Conservation (phyloP, 371 early-diverging fungal genomes). For the Mortierella sp. region DNA sequence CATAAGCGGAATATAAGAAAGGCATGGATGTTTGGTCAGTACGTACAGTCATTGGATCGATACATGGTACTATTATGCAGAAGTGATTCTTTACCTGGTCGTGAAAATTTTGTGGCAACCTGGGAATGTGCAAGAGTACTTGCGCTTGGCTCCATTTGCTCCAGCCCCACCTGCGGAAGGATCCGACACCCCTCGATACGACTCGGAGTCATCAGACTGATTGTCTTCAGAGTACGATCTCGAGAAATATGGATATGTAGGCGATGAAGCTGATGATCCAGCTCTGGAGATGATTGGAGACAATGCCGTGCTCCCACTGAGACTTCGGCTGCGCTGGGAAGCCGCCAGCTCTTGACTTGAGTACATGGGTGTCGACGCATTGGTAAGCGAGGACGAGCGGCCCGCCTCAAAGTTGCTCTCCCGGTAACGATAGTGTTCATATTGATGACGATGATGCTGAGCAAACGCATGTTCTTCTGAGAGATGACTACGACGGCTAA, state of each 20-base stretch:
- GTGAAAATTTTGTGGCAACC: constrained; percentile 70
- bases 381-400: constrained; percentile 50
- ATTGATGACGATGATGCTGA: neutral
- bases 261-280: constrained; percentile 23
- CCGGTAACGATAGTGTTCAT: neutral
- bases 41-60: too few species aligned
- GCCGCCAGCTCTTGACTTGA: constrained; percentile 29
- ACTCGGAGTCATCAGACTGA: constrained; percentile 40
- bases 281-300: constrained; percentile 14
- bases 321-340: constrained; percentile 47
- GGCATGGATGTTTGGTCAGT: neutral
- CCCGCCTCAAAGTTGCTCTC: constrained; percentile 22
- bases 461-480: constrained; percentile 1
- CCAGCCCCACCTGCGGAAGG: constrained; percentile 13
- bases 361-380: constrained; percentile 47
- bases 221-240: constrained; percentile 48
- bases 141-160: constrained; percentile 49
- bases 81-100: constrained; percentile 57
- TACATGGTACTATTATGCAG: too few species aligned
- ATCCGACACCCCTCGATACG: constrained; percentile 33
- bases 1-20: neutral
- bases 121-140: constrained; percentile 61
- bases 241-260: constrained; percentile 32
- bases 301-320: constrained; percentile 28
- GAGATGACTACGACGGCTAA: neutral